Conservation (phyloP, 352 stramenopile species). For the Phytopythium cucurbitacearum region DNA sequence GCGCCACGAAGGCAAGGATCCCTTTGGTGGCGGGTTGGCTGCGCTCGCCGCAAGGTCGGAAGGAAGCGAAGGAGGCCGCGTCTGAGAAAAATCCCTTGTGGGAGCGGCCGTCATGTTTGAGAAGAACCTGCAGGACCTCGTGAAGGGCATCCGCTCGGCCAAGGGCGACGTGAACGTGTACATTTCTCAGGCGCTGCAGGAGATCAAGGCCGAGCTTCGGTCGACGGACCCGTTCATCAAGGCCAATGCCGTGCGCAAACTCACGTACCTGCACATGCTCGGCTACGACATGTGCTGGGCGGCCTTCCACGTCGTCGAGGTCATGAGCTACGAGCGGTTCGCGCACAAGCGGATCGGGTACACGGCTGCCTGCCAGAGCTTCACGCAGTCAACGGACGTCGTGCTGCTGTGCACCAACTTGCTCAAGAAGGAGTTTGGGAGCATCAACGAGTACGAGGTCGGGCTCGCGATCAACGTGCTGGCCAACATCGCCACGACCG, state of each 20-base stretch:
- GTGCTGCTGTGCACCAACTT: slow-evolving; percentile 98
- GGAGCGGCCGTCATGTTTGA: slow-evolving; percentile 90
- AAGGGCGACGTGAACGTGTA: slow-evolving; percentile 96
- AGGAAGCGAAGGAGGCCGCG: too few species aligned
- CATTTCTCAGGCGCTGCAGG: slow-evolving; percentile 96
- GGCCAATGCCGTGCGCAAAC: slow-evolving; percentile 95
- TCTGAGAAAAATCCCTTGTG: too few species aligned
- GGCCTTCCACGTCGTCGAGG: slow-evolving; percentile 97
- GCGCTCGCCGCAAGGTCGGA: too few species aligned
- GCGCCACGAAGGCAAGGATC: too few species aligned
- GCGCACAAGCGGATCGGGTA: slow-evolving; percentile 97
- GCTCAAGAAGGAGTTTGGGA: slow-evolving; percentile 96
- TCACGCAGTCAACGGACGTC: slow-evolving; percentile 97
- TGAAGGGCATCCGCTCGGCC: slow-evolving; percentile 97
- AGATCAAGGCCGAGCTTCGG: slow-evolving; percentile 98
- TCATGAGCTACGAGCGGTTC: slow-evolving; percentile 96
- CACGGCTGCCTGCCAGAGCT: slow-evolving; percentile 93
- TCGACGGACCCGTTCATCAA: slow-evolving; percentile 97
- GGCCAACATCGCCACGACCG: slow-evolving; percentile 97
- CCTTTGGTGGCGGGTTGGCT: too few species aligned
- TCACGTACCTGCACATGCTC: slow-evolving; percentile 97
- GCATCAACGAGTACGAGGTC: slow-evolving; percentile 93
- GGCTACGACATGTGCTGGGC: slow-evolving; percentile 98
- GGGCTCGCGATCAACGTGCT: slow-evolving; percentile 98
- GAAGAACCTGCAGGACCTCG: slow-evolving; percentile 97